Conservation (phyloP, 805 yeast genomes). For the Yamadazyma sp. region DNA sequence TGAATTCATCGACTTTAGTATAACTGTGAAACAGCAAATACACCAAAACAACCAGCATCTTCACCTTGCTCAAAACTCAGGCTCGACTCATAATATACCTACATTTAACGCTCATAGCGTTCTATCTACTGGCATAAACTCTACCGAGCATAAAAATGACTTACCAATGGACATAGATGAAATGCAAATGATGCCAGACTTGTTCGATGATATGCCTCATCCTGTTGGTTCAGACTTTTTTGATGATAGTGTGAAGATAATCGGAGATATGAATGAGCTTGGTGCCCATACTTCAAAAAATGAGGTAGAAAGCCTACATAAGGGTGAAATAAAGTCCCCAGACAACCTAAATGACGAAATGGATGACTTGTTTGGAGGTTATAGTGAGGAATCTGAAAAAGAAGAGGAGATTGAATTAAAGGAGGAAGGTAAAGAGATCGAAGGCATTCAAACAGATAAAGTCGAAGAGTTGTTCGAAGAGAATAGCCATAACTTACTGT, state of each 20-base stretch:
- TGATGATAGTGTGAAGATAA: conserved; percentile 13
- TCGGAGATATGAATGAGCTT: conserved; percentile 13
- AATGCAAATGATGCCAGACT: conserved; percentile 15
- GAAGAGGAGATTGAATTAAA: neutral
- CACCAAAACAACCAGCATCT: conserved; percentile 11
- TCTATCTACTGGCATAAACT: conserved; percentile 21
- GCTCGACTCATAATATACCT: conserved; percentile 10
- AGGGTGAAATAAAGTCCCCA: conserved; percentile 5
- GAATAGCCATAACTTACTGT: neutral
- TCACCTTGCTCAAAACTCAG: conserved; percentile 6
- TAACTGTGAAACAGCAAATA: conserved; percentile 21
- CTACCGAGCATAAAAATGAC: conserved; percentile 16
- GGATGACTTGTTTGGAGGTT: conserved; percentile 21
- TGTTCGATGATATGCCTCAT: conserved; percentile 17
- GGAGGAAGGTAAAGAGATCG: neutral
- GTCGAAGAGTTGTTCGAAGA: conserved; percentile 2
- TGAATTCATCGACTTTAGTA: conserved; percentile 36
- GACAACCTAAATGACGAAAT: conserved; percentile 28
- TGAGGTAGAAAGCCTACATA: neutral
- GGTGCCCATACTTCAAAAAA: neutral
- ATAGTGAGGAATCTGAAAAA: conserved; percentile 13
- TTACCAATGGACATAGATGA: conserved; percentile 14
- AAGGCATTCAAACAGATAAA: neutral
- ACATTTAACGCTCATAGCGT: conserved; percentile 21
- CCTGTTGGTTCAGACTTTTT: conserved; percentile 12